Evolutionary conservation across 805 yeast genomes (phyloP), one percentile per base, ranked within the genome.

Genomic region (Starmerella floricola): DNA sequence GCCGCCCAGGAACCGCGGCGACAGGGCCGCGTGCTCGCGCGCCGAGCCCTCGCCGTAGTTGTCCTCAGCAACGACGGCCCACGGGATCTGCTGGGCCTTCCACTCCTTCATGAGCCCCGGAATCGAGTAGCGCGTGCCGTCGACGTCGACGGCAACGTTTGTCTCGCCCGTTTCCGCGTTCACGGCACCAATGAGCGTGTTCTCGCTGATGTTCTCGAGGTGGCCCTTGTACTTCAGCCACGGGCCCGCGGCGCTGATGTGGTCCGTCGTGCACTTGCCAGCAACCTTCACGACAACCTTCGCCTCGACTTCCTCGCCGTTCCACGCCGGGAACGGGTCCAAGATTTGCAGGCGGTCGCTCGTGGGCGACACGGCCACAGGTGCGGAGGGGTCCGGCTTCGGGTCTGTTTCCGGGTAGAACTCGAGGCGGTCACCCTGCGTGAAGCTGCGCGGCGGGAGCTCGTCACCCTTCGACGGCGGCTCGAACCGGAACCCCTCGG

Each of bases 11-110:
- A 83, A 91, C 64, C 93, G 74, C 43, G 97, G 98, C 27, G 91
- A 84, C 53, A 91, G 70, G 13, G 97, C 97, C 35, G 98, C 98
- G 58, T 88, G 98, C 63, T 88, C 98, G 73, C 98, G 82, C 26
- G 98, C 96, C 38, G 96, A 87, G 56, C 98, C 98, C 69, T 88
- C 98, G 66, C 98, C 98, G 59, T 88, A 91, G 65, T 88, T 88
- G 61, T 91, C 95, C 63, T 91, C 98, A 41, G 96, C 97, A 50
- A 91, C 80, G 34, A 91, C 96, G 52, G 77, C 72, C 98, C 98
- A 88, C 17, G 93, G 91, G 54, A 81, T 73, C 15, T 64, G 54
- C 47, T 84, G 91, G 39, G 76, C 68, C 62, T 88, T 87, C 96
- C 96, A 91, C 63, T 82, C 82, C 64, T 78, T 80, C 95, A 91